A percentile compares a stretch with the other conserved stretches of the same genome.
phyloP scores from a whole-genome alignment of 2,329 filamentous ascomycete genomes.

The Elsinoe necatrix region DNA sequence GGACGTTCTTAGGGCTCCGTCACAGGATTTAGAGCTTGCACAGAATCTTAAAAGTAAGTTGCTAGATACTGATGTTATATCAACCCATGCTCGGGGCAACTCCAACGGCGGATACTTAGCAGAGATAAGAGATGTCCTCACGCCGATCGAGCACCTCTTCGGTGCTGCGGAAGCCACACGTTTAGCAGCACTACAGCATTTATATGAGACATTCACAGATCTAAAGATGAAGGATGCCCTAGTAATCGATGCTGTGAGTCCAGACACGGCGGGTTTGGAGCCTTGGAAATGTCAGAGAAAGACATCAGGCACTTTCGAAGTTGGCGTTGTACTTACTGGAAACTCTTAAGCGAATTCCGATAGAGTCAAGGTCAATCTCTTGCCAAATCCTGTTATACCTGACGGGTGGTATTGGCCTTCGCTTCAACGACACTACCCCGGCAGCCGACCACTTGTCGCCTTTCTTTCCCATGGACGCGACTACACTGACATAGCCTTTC shows the following conservation, averaged over 20 bases:
- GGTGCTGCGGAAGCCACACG: constrained; percentile 18
- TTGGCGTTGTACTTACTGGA: not conserved
- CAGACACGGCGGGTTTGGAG: not conserved
- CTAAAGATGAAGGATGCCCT: not conserved
- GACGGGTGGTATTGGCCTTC: not conserved
- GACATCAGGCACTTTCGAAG: not conserved
- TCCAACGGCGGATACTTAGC: not conserved
- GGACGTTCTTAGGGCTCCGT: constrained; percentile 14
- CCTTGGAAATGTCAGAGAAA: not conserved
- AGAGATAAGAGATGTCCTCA: constrained; percentile 16
- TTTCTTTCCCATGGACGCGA: not conserved
- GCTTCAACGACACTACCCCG: not conserved
- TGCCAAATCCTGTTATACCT: not conserved
- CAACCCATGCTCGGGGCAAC: not conserved
- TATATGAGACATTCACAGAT: constrained; percentile 16
- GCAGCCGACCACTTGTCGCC: not conserved
- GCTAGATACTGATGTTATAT: constrained; percentile 10
- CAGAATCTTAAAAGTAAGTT: constrained; percentile 16
- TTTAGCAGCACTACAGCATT: constrained; percentile 16
- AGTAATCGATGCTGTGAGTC: not conserved
- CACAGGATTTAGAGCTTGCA: constrained; percentile 17
- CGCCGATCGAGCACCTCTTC: constrained; percentile 16
- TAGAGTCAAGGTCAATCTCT: not conserved
- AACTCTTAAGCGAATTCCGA: not conserved
- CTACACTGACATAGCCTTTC: not conserved